These are phyloP conservation scores for Xerocomellus dryophilus DNA, from an alignment of 768 basidiomycete genomes.

Conservation along the genomic window DNA sequence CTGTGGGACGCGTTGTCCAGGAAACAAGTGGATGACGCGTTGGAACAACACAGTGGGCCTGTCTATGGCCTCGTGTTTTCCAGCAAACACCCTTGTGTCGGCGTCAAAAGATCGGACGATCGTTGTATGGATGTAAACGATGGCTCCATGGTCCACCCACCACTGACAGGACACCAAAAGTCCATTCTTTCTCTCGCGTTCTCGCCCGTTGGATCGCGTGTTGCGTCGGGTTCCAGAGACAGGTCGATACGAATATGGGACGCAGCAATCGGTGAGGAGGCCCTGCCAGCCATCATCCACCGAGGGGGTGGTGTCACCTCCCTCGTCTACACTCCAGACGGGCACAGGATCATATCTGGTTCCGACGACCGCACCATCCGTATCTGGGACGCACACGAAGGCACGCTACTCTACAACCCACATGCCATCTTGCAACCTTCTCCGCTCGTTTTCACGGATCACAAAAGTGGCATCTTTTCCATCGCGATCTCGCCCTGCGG, in stretches of 20 bases:
- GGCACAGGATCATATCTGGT: constrained; percentile 28
- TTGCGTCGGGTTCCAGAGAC: constrained; percentile 34
- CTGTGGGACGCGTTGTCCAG: constrained; percentile 30
- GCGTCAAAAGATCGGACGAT: constrained; percentile 27
- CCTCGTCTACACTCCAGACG: constrained; percentile 32
- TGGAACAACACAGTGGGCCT: constrained; percentile 20
- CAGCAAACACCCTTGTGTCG: constrained; percentile 20
- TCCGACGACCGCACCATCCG: constrained; percentile 31
- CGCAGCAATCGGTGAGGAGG: constrained; percentile 15
- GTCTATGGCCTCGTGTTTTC: constrained; percentile 33
- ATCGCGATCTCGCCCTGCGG: constrained; percentile 33
- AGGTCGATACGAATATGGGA: constrained; percentile 31
- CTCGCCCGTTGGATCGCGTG: constrained; percentile 24
- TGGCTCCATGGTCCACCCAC: constrained; percentile 12
- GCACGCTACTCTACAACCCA: constrained; percentile 17
- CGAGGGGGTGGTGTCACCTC: constrained; percentile 21
- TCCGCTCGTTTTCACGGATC: constrained; percentile 19
- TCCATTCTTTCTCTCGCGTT: constrained; percentile 28
- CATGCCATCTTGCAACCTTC: not conserved
- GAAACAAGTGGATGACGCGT: constrained; percentile 9
- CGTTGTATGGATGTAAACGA: constrained; percentile 22
- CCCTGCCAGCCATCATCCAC: constrained; percentile 15
- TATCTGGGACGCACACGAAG: constrained; percentile 28
- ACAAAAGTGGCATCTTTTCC: constrained; percentile 25
- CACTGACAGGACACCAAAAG: constrained; percentile 25